Base-by-base conservation (phyloP, 2,329 filamentous ascomycete genomes). In the Nigrospora oryzae region DNA sequence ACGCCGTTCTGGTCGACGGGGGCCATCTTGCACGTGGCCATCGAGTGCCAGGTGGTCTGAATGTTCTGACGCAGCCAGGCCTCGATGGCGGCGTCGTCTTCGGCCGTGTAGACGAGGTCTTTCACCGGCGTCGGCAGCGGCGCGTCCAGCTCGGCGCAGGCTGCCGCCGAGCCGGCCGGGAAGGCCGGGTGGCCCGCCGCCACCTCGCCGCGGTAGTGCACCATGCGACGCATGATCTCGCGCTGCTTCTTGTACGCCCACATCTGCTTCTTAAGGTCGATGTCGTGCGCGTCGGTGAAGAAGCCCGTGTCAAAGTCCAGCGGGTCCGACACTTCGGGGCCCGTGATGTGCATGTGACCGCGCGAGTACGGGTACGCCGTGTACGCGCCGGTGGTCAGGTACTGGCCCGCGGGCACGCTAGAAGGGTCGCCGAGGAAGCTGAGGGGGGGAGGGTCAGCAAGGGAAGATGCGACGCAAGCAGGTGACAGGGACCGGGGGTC, bases 181-280 rank as follows among this genome's bases (percentile, higher is more conserved):
- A 76, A 77, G 12, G 58, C 54, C 1, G 74, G 74, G 48, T 75
- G 70, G 0, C 61, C 58, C 5, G 57, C 49, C 4, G 63, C 57
- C 3, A 70, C 34, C 52, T 75, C 67, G 54, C 77, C 66, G 45
- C 66, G 53, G 60, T 73, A 81, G 46, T 69, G 65, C 2, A 68
- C 59, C 54, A 77, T 74, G 13, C 78, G 73, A 3, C 80, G 73
- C 17, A 70, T 64, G 43, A 83, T 71, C 58, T 83, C 79, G 3
- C 82, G 76, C n/a, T 70, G 68, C 53, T 74, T 75, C 60, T 85
- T 85, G 65, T 85, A 85, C 1, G 66, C 71, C 79, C 79, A 83
- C 11, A 80, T 52, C 12, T 77, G 71, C 53, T 71, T 77, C 56
- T 74, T 74, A 28, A 82, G 31, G 52, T 84, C 80, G n/a, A 78